Evolutionary conservation across 2,329 filamentous ascomycete genomes (phyloP), one percentile per base, ranked within the genome.

Genomic region (Sphaerulina musiva): DNA sequence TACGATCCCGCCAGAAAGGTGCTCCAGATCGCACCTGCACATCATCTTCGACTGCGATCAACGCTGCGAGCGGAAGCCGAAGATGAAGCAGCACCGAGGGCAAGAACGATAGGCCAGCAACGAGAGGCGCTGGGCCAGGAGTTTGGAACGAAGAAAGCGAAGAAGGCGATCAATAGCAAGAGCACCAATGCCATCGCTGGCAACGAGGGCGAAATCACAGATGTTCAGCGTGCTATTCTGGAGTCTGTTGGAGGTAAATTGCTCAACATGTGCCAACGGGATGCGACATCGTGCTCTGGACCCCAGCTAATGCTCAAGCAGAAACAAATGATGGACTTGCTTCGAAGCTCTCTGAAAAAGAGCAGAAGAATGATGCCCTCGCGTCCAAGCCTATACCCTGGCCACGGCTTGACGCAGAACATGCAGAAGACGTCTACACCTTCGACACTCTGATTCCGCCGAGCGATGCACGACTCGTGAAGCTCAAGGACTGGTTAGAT

Each of bases 61-160:
- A 75, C 70, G 4, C 61, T 77, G 36, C 71, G 75, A 41, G 72
- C 74, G 40, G 73, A 76, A 58, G 65, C 65, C 4, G 68, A 38
- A 6, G 34, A 73, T 41, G 73, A 75, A 54, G 66, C 73, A 46
- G 64, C 62, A 36, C 53, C 67, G 62, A 55, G 63, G 53, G 53
- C 70, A 14, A 59, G 61, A 23, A 66, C 63, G n/a, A 79, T 79
- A 64, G 73, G 79, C 63, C 80, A 85, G 29, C 80, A 80, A 66
- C 81, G 81, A 62, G 84, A 83, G 62, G 81, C 84, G 2, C 81
- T 95, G 10, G 87, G 86, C 40, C 79, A 87, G 63, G 83, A 85
- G 32, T 95, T 95, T 65, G 89, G 89, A 69, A 92, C 87, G 26
- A 90, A 88, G 75, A 92, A 91, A 72, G 86, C 88, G 20, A 86